Evolutionary conservation across 176 grass and related monocot species (phyloP).

Genomic region (Eragrostis curvula): DNA sequence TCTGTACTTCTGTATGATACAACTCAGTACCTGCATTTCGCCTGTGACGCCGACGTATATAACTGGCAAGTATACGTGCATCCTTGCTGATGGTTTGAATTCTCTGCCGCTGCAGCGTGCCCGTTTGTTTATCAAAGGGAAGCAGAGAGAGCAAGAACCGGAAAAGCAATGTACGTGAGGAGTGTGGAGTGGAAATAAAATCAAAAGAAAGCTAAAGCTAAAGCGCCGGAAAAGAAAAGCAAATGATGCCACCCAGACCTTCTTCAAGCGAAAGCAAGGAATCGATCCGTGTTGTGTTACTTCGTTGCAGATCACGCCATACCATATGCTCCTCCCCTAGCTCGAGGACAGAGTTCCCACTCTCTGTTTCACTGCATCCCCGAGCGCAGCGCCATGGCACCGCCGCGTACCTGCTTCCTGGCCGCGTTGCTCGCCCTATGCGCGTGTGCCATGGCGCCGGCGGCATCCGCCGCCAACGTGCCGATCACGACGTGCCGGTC

Average conservation of each 20-base stretch:
- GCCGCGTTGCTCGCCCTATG: slow-evolving; percentile 29
- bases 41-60: no score
- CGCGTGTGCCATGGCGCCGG: neutral
- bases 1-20: no score
- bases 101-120: neutral
- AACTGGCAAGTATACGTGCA: neutral
- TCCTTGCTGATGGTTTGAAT: neutral
- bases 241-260: slow-evolving; percentile 48
- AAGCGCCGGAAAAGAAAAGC: slow-evolving; percentile 46
- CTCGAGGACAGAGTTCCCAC: neutral
- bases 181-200: neutral
- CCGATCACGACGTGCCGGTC: slow-evolving; percentile 72
- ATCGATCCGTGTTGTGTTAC: slow-evolving; percentile 34
- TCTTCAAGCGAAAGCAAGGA: slow-evolving; percentile 51
- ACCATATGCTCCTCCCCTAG: neutral
- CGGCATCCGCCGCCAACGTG: slow-evolving; percentile 39
- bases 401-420: neutral
- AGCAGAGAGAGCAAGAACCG: neutral
- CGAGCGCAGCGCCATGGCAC: slow-evolving; percentile 30
- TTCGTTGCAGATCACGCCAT: neutral
- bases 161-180: slow-evolving; percentile 29
- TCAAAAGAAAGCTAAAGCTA: slow-evolving; percentile 50
- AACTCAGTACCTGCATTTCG: no score
- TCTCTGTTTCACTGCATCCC: neutral
- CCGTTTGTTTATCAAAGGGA: neutral